These are phyloP conservation scores for Volvox reticuliferus DNA, from an alignment of 139 green algal species.

Conservation along the genomic window DNA sequence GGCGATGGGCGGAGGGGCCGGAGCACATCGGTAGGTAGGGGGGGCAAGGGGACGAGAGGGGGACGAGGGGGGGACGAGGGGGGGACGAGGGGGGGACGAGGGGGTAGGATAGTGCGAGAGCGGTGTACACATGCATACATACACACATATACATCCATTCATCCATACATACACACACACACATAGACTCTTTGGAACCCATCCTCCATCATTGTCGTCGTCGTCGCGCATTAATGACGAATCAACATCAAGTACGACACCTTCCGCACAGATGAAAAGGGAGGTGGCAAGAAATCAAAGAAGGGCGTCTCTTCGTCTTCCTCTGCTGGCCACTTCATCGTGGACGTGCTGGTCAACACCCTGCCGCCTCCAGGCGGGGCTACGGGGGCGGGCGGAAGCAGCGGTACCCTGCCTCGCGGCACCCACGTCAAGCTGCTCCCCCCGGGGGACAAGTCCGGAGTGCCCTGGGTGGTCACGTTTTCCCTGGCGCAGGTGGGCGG, in stretches of 20 bases:
- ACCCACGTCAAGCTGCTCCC: conserved; percentile 49
- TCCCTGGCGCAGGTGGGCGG: conserved; percentile 46
- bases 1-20: too few relatives aligned
- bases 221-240: too few relatives aligned
- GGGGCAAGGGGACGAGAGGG: too few relatives aligned
- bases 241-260: not conserved
- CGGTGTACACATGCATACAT: too few relatives aligned
- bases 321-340: conserved; percentile 66
- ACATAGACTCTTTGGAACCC: too few relatives aligned
- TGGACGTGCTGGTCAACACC: conserved; percentile 85
- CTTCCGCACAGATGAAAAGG: not conserved
- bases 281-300: conserved; percentile 5
- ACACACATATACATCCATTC: too few relatives aligned
- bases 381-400: not conserved
- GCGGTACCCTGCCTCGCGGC: conserved; percentile 3
- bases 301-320: conserved; percentile 6
- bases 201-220: too few relatives aligned
- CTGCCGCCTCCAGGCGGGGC: not conserved
- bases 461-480: conserved; percentile 71
- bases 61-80: too few relatives aligned
- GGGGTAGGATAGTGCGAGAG: too few relatives aligned
- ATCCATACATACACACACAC: too few relatives aligned
- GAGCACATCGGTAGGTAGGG: too few relatives aligned
- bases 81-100: too few relatives aligned
- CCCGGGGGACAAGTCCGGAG: conserved; percentile 41